phyloP scores from a whole-genome alignment of 192 early-diverging fungal species.

The Coemansia sp. region DNA sequence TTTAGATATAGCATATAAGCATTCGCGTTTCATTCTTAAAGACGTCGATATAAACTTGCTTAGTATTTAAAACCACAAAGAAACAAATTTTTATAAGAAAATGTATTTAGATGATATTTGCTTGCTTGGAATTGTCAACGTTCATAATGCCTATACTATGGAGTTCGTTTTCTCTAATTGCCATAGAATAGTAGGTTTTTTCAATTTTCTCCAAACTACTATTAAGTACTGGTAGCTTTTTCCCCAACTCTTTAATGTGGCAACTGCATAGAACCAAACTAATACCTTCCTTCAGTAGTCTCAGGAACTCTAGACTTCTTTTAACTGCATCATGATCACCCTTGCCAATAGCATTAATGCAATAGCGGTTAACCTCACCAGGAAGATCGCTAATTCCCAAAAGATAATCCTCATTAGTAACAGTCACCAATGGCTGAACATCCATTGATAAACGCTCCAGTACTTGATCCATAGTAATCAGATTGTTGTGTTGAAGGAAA shows the following conservation, averaged over 20 bases:
- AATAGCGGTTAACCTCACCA: slow-evolving; percentile 61
- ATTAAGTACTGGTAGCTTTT: slow-evolving; percentile 41
- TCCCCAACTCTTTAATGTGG: slow-evolving; percentile 22
- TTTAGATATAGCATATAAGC: slow-evolving; percentile 37
- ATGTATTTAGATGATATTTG: background rate
- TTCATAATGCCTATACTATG: background rate
- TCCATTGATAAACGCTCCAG: slow-evolving; percentile 14
- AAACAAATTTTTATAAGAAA: background rate
- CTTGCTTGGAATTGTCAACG: background rate
- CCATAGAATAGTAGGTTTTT: slow-evolving; percentile 47
- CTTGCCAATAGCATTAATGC: slow-evolving; percentile 58
- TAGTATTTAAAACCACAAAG: background rate
- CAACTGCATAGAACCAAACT: slow-evolving; percentile 16
- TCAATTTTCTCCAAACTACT: slow-evolving; percentile 54
- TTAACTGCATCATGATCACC: slow-evolving; percentile 44
- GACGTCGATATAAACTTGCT: background rate
- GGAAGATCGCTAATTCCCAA: slow-evolving; percentile 60
- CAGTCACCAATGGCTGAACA: slow-evolving; percentile 11
- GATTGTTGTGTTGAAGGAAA: slow-evolving; percentile 28
- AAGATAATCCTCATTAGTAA: slow-evolving; percentile 55
- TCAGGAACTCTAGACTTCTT: slow-evolving; percentile 48
- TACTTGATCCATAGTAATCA: slow-evolving; percentile 45
- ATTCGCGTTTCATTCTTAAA: background rate
- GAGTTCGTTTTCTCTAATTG: slow-evolving; percentile 39
- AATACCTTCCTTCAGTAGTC: slow-evolving; percentile 48